Conservation (phyloP, 2,329 filamentous ascomycete genomes). For the Cercospora zeina region DNA sequence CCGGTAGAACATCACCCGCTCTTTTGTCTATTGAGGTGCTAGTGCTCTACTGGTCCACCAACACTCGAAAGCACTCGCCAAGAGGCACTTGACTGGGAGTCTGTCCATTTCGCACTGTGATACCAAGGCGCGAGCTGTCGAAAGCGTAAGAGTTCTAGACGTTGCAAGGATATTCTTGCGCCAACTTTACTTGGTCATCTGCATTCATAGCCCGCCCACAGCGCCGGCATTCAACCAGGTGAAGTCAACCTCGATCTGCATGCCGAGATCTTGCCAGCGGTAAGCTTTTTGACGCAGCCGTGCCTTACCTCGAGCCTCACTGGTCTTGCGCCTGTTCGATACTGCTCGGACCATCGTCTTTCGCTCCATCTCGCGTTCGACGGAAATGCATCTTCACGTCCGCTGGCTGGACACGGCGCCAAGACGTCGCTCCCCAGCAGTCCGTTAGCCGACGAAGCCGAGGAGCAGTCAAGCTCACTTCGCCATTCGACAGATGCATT, state of each 20-base stretch:
- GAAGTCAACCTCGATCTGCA: not conserved
- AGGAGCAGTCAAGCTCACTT: slow-evolving; percentile 3
- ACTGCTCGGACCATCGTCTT: not conserved
- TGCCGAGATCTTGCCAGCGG: slow-evolving; percentile 1
- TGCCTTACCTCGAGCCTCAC: not conserved
- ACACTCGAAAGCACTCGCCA: not conserved
- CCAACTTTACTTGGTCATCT: not conserved
- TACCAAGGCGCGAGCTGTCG: not conserved
- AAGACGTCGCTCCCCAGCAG: not conserved
- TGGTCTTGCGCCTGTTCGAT: not conserved
- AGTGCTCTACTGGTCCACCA: not conserved
- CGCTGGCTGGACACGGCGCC: not conserved
- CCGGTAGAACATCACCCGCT: not conserved
- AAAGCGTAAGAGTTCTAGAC: not conserved
- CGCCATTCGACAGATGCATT: not conserved
- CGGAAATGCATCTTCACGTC: not conserved
- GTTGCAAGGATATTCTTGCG: not conserved
- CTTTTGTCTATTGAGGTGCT: not conserved
- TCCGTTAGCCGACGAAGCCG: not conserved
- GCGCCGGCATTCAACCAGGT: not conserved
- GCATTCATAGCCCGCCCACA: not conserved
- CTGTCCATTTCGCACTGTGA: not conserved
- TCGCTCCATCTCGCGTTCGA: not conserved
- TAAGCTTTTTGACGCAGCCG: not conserved
- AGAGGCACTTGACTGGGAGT: not conserved